Conservation (phyloP, 1,284 basidiomycete genomes). For the Hemileia vastatrix region DNA sequence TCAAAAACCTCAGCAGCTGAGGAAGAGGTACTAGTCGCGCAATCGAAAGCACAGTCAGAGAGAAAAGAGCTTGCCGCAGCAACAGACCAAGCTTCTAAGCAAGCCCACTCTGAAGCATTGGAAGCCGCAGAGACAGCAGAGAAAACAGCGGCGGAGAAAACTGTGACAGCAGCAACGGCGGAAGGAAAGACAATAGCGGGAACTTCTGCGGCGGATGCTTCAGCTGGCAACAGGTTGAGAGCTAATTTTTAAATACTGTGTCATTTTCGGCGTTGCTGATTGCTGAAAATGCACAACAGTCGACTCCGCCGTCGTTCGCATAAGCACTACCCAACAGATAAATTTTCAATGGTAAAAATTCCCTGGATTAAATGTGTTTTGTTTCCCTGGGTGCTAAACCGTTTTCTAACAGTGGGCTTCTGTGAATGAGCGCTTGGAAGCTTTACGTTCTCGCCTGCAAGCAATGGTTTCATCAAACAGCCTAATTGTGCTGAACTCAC, state of each 20-base stretch:
- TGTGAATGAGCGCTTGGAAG: conserved; percentile 5
- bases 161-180: not conserved
- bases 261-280: not conserved
- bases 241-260: not conserved
- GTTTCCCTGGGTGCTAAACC: too few relatives aligned
- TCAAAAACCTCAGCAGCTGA: too few relatives aligned
- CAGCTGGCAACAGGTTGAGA: not conserved
- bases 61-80: too few relatives aligned
- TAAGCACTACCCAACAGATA: not conserved
- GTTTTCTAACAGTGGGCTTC: conserved; percentile 8
- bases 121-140: not conserved
- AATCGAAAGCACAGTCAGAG: too few relatives aligned
- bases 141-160: not conserved
- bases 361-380: not conserved
- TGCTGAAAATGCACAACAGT: not conserved
- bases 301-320: not conserved
- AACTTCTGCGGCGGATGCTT: not conserved
- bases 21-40: too few relatives aligned
- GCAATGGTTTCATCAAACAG: conserved; percentile 2
- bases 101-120: too few relatives aligned
- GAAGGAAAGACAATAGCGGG: not conserved
- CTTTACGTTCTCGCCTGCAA: conserved; percentile 4
- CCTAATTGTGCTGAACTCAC: conserved; percentile 10
- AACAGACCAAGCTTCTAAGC: too few relatives aligned
- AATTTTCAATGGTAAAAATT: conserved; percentile 1